These are phyloP conservation scores for Filobasidium floriforme DNA, from an alignment of 768 basidiomycete genomes.

Conservation along the genomic window DNA sequence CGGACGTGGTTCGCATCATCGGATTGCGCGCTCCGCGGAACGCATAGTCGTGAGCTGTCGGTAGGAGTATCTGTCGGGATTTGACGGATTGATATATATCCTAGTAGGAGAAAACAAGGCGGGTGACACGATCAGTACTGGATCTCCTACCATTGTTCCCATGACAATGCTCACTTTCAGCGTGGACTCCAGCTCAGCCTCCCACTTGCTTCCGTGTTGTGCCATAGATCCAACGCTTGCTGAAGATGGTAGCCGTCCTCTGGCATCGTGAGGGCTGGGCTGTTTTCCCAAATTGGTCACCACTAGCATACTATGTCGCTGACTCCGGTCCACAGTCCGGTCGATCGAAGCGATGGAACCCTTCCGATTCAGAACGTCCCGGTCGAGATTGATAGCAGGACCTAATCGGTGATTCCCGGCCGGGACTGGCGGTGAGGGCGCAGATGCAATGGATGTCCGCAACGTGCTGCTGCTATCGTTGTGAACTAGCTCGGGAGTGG, in stretches of 20 bases:
- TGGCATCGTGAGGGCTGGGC: neutral
- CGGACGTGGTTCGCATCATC: slow-evolving; percentile 53
- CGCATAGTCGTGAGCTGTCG: slow-evolving; percentile 38
- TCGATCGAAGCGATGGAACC: neutral
- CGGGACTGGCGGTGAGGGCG: neutral
- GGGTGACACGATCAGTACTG: neutral
- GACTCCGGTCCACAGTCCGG: neutral
- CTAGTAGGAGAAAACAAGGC: slow-evolving; percentile 45
- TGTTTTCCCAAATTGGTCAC: neutral
- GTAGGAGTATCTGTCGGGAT: slow-evolving; percentile 80
- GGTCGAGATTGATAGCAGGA: neutral
- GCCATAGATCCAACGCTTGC: slow-evolving; percentile 33
- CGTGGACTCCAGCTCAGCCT: slow-evolving; percentile 72
- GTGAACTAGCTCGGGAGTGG: slow-evolving; percentile 49
- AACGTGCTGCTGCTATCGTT: slow-evolving; percentile 1
- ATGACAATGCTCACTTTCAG: slow-evolving; percentile 58
- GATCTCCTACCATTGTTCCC: neutral
- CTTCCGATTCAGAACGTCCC: neutral
- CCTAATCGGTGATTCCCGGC: neutral
- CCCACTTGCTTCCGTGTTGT: slow-evolving; percentile 55
- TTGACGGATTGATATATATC: slow-evolving; percentile 94
- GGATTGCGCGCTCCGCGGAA: slow-evolving; percentile 24
- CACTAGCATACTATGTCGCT: neutral
- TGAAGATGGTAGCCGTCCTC: slow-evolving; percentile 23
- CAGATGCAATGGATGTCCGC: neutral